Conservation (phyloP, 1,284 basidiomycete genomes). For the Xerocomus amazonicus region DNA sequence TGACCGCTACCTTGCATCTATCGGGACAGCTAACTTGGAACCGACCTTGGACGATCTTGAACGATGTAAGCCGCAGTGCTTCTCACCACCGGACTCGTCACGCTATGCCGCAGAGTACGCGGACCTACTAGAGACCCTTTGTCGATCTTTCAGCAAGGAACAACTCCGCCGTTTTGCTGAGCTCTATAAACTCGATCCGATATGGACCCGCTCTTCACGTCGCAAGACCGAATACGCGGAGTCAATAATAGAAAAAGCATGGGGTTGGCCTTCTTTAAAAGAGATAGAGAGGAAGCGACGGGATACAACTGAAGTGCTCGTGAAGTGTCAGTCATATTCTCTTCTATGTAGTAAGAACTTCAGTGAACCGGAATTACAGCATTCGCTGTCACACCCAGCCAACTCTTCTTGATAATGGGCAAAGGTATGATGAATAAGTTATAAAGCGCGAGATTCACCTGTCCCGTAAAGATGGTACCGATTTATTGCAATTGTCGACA, state of each 20-base stretch:
- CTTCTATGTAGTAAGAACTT: slow-evolving; percentile 3
- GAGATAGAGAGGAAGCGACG: slow-evolving; percentile 47
- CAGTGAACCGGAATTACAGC: slow-evolving; percentile 36
- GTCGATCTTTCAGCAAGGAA: slow-evolving; percentile 58
- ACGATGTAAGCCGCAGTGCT: slow-evolving; percentile 41
- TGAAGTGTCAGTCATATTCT: slow-evolving; percentile 41
- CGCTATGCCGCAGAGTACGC: slow-evolving; percentile 55
- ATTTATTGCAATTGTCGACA: slow-evolving; percentile 55
- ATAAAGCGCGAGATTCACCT: slow-evolving; percentile 5
- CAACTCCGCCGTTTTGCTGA: slow-evolving; percentile 57
- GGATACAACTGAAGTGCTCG: slow-evolving; percentile 51
- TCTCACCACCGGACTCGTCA: slow-evolving; percentile 38
- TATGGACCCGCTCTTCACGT: slow-evolving; percentile 30
- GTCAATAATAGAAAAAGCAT: slow-evolving; percentile 58
- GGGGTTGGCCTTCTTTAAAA: slow-evolving; percentile 63
- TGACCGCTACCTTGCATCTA: slow-evolving; percentile 51
- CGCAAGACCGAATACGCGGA: slow-evolving; percentile 50
- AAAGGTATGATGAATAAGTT: slow-evolving; percentile 46
- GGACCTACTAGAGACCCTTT: slow-evolving; percentile 46
- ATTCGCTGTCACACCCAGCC: slow-evolving; percentile 51
- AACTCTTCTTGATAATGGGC: slow-evolving; percentile 70
- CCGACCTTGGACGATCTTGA: slow-evolving; percentile 57
- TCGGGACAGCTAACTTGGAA: slow-evolving; percentile 42
- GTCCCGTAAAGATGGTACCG: slow-evolving; percentile 52
- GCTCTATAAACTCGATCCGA: slow-evolving; percentile 41